phyloP scores from a whole-genome alignment of 805 yeast genomes.

The Cyberlindnera xylosilytica region DNA sequence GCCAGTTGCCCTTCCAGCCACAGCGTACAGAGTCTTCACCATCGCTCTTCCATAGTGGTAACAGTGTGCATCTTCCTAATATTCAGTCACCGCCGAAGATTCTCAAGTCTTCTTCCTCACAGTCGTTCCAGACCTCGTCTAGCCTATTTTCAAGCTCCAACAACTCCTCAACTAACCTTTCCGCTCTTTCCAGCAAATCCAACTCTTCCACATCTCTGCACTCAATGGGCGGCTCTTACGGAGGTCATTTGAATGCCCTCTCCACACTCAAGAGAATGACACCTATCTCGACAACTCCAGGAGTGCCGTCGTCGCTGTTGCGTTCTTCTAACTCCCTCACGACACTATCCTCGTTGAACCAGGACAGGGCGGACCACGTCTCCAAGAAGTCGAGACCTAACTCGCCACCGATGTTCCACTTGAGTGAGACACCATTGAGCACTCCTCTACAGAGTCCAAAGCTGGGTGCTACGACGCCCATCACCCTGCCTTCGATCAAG shows the following conservation, averaged over 20 bases:
- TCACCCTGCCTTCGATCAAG: constrained; percentile 26
- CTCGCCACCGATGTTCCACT: constrained; percentile 39
- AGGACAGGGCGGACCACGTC: constrained; percentile 27
- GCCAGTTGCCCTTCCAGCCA: constrained; percentile 15
- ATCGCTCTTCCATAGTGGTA: constrained; percentile 19
- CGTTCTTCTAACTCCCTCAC: constrained; percentile 28
- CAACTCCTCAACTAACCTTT: constrained; percentile 25
- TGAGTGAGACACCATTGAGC: constrained; percentile 45
- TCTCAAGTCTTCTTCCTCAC: constrained; percentile 23
- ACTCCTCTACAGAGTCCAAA: constrained; percentile 51
- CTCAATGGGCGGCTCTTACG: constrained; percentile 17
- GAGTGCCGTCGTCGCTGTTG: constrained; percentile 13
- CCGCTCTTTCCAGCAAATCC: constrained; percentile 28
- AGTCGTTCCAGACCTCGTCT: constrained; percentile 25
- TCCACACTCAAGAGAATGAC: constrained; percentile 36
- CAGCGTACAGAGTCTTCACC: constrained; percentile 8
- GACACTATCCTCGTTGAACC: constrained; percentile 17
- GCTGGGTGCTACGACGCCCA: constrained; percentile 22
- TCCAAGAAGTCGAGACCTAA: constrained; percentile 45
- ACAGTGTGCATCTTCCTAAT: constrained; percentile 25
- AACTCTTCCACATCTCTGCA: constrained; percentile 27
- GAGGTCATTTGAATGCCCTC: constrained; percentile 21
- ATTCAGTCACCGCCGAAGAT: constrained; percentile 30
- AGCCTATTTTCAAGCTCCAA: constrained; percentile 21
- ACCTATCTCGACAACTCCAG: constrained; percentile 30